Percentiles rank a stretch among this genome's conserved stretches.
phyloP scores from a whole-genome alignment of 441 rosid genomes.

The Brassica hybrid region DNA sequence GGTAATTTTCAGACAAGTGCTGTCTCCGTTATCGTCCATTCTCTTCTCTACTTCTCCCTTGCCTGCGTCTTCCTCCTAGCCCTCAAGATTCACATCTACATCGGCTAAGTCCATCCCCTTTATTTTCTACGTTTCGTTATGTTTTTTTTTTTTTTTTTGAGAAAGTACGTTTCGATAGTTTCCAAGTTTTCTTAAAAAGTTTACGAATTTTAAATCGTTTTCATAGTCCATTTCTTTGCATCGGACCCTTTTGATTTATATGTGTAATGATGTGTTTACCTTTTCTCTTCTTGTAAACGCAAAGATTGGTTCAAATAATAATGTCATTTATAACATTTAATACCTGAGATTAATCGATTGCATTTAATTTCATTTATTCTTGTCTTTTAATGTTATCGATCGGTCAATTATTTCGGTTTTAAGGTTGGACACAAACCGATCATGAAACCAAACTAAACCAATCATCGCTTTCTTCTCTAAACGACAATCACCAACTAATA shows the following conservation, averaged over 20 bases:
- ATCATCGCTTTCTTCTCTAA: neutral
- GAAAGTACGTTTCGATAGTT: no score
- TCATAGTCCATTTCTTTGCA: conserved; percentile 17
- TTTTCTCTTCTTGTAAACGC: conserved; percentile 23
- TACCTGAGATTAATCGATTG: neutral
- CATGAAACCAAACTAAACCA: conserved; percentile 19
- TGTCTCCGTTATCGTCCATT: conserved; percentile 50
- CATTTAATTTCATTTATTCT: neutral
- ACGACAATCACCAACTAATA: conserved; percentile 11
- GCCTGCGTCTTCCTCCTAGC: conserved; percentile 40
- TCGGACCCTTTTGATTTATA: conserved; percentile 32
- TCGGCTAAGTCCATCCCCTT: conserved; percentile 28
- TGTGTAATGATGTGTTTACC: conserved; percentile 15
- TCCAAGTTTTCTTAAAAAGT: neutral
- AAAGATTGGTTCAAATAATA: neutral
- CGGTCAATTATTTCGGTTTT: neutral
- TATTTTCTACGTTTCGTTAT: neutral
- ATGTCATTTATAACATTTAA: neutral
- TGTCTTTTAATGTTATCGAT: neutral
- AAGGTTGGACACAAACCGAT: neutral
- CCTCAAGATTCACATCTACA: conserved; percentile 45
- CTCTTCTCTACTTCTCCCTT: conserved; percentile 42
- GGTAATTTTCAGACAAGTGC: conserved; percentile 71
- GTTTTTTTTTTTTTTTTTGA: neutral
- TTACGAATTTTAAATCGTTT: neutral